Evolutionary conservation across 2,329 filamentous ascomycete species (phyloP).

Genomic region (Pseudocercospora pini-densiflorae): DNA sequence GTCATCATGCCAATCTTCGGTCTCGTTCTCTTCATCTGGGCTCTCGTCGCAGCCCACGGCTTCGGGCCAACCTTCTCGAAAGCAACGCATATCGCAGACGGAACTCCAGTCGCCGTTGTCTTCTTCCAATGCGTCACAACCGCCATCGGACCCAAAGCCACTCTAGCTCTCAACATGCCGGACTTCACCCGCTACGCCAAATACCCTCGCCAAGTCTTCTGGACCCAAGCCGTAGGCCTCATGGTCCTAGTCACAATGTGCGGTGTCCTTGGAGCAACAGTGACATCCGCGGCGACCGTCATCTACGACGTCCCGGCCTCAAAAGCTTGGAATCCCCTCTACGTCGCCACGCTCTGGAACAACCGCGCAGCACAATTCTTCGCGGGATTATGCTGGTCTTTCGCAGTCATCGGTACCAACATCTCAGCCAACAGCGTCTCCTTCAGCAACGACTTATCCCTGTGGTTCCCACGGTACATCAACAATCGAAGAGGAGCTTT

Average conservation of each 20-base stretch:
- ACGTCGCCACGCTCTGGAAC: slow-evolving; percentile 44
- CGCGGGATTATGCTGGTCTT: slow-evolving; percentile 38
- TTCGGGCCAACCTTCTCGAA: slow-evolving; percentile 28
- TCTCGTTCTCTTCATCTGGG: slow-evolving; percentile 67
- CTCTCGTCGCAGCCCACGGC: slow-evolving; percentile 58
- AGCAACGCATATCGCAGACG: slow-evolving; percentile 25
- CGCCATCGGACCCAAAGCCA: slow-evolving; percentile 51
- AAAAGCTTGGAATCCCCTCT: slow-evolving; percentile 50
- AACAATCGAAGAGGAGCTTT: neutral
- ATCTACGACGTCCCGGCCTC: slow-evolving; percentile 48
- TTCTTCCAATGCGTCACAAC: slow-evolving; percentile 31
- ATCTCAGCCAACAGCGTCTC: slow-evolving; percentile 48
- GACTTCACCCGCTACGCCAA: slow-evolving; percentile 35
- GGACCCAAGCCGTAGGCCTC: slow-evolving; percentile 49
- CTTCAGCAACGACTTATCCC: slow-evolving; percentile 47
- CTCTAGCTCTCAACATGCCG: slow-evolving; percentile 39
- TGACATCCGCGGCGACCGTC: slow-evolving; percentile 57
- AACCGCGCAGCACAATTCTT: slow-evolving; percentile 48
- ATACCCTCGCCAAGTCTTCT: slow-evolving; percentile 42
- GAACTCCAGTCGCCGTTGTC: slow-evolving; percentile 21
- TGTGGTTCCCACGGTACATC: slow-evolving; percentile 47
- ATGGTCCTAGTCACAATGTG: slow-evolving; percentile 53
- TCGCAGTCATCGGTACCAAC: slow-evolving; percentile 25
- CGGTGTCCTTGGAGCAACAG: slow-evolving; percentile 59
- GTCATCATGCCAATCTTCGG: slow-evolving; percentile 60